Evolutionary conservation across 2,329 filamentous ascomycete genomes (phyloP), one percentile per base, ranked within the genome.

Genomic region (Colletotrichum liriopes): DNA sequence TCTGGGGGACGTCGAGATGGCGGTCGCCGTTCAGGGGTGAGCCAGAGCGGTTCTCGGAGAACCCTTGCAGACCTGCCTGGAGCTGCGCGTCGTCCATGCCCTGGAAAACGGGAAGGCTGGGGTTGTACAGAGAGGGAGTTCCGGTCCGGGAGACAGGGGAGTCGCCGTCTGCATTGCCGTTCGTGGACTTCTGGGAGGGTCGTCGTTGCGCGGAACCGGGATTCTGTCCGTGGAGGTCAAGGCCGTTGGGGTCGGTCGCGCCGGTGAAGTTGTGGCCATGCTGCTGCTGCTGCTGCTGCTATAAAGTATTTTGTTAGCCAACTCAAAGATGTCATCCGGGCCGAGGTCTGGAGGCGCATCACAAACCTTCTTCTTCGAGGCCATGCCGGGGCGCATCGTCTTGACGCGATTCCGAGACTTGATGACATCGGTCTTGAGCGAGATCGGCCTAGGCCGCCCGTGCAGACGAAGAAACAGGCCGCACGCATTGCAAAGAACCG

Each of bases 381-480:
- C 91, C 74, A 93, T 90, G 78, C 95, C 94, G 11, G 93, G 90
- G 65, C 90, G 89, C 82, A 91, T 90, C 37, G 95, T 96, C 88
- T 98, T 98, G 77, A 98, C 96, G 75, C 96, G 92, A 84, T 99
- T 99, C 79, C 96, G 94, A 86, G 95, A 98, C 88, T 99, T 99
- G 86, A 99, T 99, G 77, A 98, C 96, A 86, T 99, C 96, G 60
- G 96, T 98, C 88, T 99, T 99, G 78, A 99, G 89, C 77, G 94
- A 97, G 82, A 98, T 98, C 77, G 96, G 96, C 68, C 96, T 29
- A 32, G 26, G 32, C 37, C 32, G 45, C 75, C 95, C 95, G 82
- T 99, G 96, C 77, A 99, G 89, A 88, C 99, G 99, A 79, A 98
- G 89, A 84, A 98, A 99, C 69, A 99, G 89, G 72, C 96, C 96